Conservation (phyloP, 768 basidiomycete genomes). For the Trichaptum fuscoviolaceum region DNA sequence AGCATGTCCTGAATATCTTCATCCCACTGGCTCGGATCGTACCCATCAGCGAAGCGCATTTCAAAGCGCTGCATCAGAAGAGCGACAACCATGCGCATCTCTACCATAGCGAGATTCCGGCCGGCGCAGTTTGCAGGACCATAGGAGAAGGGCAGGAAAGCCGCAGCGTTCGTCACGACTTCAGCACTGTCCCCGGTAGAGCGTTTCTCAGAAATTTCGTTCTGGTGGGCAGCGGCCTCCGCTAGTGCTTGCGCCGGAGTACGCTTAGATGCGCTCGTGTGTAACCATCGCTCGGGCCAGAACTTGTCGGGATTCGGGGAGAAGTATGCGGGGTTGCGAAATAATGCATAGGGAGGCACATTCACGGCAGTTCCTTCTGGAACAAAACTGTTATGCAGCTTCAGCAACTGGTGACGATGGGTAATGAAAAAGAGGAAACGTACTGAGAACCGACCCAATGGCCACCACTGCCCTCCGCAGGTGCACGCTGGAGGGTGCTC, state of each 20-base stretch:
- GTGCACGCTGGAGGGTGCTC: constrained; percentile 36
- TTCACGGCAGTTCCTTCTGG: constrained; percentile 37
- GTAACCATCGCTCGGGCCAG: constrained; percentile 40
- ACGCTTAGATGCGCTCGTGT: constrained; percentile 17
- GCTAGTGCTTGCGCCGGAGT: constrained; percentile 5
- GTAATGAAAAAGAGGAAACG: constrained; percentile 7
- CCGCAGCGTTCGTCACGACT: constrained; percentile 23
- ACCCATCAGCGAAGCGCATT: constrained; percentile 25
- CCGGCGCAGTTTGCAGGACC: constrained; percentile 51
- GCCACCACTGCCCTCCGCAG: constrained; percentile 24
- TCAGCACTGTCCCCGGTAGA: background rate
- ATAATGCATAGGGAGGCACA: constrained; percentile 37
- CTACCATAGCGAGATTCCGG: constrained; percentile 35
- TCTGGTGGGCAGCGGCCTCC: background rate
- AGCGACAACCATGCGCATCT: constrained; percentile 27
- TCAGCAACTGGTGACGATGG: background rate
- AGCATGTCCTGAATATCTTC: constrained; percentile 25
- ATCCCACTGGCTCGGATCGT: constrained; percentile 24
- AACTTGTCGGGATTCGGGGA: constrained; percentile 36
- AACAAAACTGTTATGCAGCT: constrained; percentile 27
- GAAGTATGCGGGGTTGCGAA: constrained; percentile 42
- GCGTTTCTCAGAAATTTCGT: constrained; percentile 1
- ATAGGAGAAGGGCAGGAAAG: constrained; percentile 39
- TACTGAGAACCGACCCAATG: constrained; percentile 31
- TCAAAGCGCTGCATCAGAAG: constrained; percentile 31